phyloP scores from a whole-genome alignment of 306 rosid genomes.

The Quercus rubra region DNA sequence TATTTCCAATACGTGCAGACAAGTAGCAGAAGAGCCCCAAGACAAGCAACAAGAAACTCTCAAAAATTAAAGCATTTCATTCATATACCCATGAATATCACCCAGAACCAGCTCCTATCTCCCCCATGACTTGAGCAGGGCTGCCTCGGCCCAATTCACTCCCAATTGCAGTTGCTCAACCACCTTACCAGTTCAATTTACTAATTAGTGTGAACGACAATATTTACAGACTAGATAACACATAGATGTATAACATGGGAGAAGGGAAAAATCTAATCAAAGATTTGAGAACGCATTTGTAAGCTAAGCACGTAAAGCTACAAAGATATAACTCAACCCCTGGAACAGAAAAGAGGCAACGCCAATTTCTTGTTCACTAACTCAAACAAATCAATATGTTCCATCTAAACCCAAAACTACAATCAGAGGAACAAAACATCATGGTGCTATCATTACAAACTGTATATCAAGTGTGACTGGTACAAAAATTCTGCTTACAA shows the following conservation, averaged over 20 bases:
- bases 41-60: no score
- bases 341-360: background rate
- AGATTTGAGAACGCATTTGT: background rate
- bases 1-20: no score
- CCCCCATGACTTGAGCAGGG: no score
- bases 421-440: constrained; percentile 2
- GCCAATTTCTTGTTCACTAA: background rate
- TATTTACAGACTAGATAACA: background rate
- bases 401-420: constrained; percentile 10
- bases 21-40: no score
- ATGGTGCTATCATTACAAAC: constrained; percentile 17
- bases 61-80: no score
- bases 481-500: constrained; percentile 5
- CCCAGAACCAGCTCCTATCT: no score
- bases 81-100: no score
- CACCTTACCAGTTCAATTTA: no score
- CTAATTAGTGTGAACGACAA: no score
- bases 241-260: background rate
- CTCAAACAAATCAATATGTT: background rate
- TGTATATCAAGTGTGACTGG: constrained; percentile 5
- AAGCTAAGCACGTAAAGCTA: background rate
- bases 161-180: no score
- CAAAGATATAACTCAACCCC: background rate
- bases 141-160: no score
- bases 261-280: background rate